These are phyloP conservation scores for Globisporangium rhizosaccharum DNA, from an alignment of 352 stramenopile genomes.

Conservation along the genomic window DNA sequence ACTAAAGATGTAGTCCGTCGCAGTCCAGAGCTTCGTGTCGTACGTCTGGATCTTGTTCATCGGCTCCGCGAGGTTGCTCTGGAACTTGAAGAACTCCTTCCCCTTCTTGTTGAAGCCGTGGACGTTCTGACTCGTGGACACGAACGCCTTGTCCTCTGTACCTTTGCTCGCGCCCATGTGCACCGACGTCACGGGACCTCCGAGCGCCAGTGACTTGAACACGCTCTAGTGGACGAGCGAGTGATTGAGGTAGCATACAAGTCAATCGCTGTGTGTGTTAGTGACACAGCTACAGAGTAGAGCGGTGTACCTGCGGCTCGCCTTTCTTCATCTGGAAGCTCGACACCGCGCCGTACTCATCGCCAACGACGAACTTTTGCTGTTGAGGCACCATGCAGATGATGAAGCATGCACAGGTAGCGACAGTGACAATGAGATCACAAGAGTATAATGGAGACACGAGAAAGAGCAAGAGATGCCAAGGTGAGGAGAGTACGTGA, in stretches of 20 bases:
- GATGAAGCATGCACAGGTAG: background rate
- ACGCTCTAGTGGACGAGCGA: constrained; percentile 26
- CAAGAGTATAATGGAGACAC: background rate
- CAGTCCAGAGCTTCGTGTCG: constrained; percentile 70
- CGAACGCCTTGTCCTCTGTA: constrained; percentile 65
- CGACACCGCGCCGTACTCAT: constrained; percentile 76
- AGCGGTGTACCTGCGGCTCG: constrained; percentile 45
- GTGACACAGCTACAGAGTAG: background rate
- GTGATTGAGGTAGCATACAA: background rate
- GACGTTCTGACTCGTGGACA: constrained; percentile 65
- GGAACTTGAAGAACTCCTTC: constrained; percentile 85
- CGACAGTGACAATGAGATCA: background rate
- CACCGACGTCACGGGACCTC: constrained; percentile 54
- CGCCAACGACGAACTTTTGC: constrained; percentile 86
- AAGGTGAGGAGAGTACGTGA: background rate
- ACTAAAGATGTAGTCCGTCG: constrained; percentile 77
- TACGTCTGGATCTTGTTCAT: constrained; percentile 66
- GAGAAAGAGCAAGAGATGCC: background rate
- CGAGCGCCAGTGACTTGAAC: constrained; percentile 60
- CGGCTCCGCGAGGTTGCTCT: constrained; percentile 79
- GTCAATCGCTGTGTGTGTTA: background rate
- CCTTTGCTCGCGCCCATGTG: constrained; percentile 69
- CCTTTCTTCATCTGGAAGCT: constrained; percentile 85
- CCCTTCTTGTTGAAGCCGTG: constrained; percentile 80
- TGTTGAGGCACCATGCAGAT: constrained; percentile 9